These are phyloP conservation scores for Macrolepiota dolichaula DNA, from an alignment of 768 basidiomycete genomes.

Conservation along the genomic window DNA sequence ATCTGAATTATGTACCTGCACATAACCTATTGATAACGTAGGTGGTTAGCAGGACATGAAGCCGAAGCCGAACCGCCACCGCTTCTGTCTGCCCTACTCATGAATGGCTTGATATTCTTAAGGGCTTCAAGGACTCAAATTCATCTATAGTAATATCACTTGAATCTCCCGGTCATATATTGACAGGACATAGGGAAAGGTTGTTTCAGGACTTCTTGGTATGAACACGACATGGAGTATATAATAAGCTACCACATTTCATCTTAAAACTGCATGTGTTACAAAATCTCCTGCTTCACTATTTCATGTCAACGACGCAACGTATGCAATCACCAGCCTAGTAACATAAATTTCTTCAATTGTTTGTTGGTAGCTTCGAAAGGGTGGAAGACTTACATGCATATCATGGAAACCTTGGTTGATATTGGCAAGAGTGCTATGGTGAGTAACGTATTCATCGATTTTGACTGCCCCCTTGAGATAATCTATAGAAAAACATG, in stretches of 20 bases:
- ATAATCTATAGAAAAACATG: constrained; percentile 54
- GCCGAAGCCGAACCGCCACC: too few species aligned
- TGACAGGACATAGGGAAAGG: too few species aligned
- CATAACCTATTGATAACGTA: neutral
- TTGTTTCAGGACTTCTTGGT: too few species aligned
- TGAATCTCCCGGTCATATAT: too few species aligned
- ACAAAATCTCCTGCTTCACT: constrained; percentile 14
- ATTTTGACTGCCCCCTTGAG: constrained; percentile 79
- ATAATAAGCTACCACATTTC: neutral
- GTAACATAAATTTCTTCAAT: constrained; percentile 1
- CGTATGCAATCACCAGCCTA: constrained; percentile 89
- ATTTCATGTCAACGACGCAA: constrained; percentile 89
- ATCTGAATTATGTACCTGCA: too few species aligned
- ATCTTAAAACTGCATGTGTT: neutral
- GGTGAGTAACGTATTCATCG: constrained; percentile 95
- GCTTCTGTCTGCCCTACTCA: too few species aligned
- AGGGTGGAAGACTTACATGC: constrained; percentile 67
- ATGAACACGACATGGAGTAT: too few species aligned
- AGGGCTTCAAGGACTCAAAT: too few species aligned
- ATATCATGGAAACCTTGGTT: constrained; percentile 92
- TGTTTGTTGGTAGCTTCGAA: neutral
- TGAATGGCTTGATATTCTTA: too few species aligned
- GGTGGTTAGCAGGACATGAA: too few species aligned
- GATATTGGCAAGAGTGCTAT: constrained; percentile 68
- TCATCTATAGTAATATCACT: too few species aligned